Percentiles rank a stretch among this genome's conserved stretches.
These are phyloP conservation scores for Grosmannia penicillata DNA, from an alignment of 2,329 filamentous ascomycete species.

Conservation along the genomic window DNA sequence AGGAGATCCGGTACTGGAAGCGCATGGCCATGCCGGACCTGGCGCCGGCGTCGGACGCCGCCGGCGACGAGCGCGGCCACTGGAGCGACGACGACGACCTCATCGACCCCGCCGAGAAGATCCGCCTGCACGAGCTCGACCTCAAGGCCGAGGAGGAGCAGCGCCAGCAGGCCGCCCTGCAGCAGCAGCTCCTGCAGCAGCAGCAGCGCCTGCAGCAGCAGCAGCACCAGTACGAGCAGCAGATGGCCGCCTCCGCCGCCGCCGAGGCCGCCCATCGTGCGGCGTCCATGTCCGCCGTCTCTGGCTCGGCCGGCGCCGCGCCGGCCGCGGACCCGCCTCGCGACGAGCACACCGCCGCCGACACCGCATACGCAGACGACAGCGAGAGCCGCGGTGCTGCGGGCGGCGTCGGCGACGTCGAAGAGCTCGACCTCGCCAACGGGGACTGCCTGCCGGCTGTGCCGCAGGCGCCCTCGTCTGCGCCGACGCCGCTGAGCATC, in stretches of 20 bases:
- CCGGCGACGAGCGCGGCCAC: slow-evolving; percentile 44
- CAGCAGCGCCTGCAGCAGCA: slow-evolving; percentile 13
- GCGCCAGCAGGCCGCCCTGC: too few relatives aligned
- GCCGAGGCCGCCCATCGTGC: not conserved
- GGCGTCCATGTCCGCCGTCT: not conserved
- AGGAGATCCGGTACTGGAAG: slow-evolving; percentile 53
- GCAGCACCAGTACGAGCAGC: slow-evolving; percentile 12
- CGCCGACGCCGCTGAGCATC: slow-evolving; percentile 8
- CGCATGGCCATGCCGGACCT: slow-evolving; percentile 44
- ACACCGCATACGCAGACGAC: not conserved
- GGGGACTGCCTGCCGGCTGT: slow-evolving; percentile 4
- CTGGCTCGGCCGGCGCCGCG: not conserved
- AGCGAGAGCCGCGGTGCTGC: not conserved
- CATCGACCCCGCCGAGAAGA: slow-evolving; percentile 45
- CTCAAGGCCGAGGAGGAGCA: slow-evolving; percentile 20
- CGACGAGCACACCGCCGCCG: not conserved
- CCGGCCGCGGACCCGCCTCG: not conserved
- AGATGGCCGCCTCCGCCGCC: not conserved
- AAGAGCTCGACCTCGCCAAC: slow-evolving; percentile 1
- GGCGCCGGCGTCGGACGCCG: too few relatives aligned
- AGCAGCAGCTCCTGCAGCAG: slow-evolving; percentile 13
- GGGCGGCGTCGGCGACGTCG: not conserved
- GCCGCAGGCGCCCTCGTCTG: slow-evolving; percentile 10
- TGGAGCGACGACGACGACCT: slow-evolving; percentile 54
- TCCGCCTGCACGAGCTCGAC: slow-evolving; percentile 35